Percentiles rank a stretch among this genome's conserved stretches.
phyloP scores from a whole-genome alignment of 768 basidiomycete species.

The Lactarius sp. region DNA sequence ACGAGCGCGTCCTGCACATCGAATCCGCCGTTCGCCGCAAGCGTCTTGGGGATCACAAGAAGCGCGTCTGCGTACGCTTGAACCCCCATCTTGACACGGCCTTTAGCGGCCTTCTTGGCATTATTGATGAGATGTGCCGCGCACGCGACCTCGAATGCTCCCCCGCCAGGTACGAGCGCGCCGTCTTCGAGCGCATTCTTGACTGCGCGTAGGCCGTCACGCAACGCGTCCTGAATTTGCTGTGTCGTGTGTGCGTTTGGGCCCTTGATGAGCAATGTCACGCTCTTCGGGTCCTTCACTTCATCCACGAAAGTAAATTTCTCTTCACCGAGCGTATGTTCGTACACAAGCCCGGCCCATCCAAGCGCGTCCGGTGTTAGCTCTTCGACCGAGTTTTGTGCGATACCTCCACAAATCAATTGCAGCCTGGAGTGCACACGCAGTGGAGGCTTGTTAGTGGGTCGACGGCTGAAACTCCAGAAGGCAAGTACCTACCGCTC shows the following conservation, averaged over 20 bases:
- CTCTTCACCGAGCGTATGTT: constrained; percentile 98
- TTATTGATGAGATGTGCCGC: constrained; percentile 74
- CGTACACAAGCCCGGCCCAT: constrained; percentile 98
- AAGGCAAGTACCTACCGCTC: constrained; percentile 59
- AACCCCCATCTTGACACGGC: constrained; percentile 94
- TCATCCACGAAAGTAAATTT: constrained; percentile 98
- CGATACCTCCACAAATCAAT: constrained; percentile 88
- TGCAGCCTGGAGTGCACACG: constrained; percentile 58
- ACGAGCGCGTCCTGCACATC: constrained; percentile 96
- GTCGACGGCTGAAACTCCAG: constrained; percentile 9
- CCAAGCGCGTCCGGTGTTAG: constrained; percentile 87
- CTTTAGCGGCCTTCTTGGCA: constrained; percentile 84
- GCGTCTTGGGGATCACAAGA: constrained; percentile 91
- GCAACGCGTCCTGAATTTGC: constrained; percentile 96
- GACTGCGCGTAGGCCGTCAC: constrained; percentile 92
- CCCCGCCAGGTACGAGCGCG: constrained; percentile 88
- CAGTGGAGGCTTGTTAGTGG: constrained; percentile 2
- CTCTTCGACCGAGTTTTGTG: constrained; percentile 98
- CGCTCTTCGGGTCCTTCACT: constrained; percentile 90
- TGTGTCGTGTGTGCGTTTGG: constrained; percentile 95
- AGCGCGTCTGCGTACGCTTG: constrained; percentile 96
- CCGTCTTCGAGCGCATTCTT: constrained; percentile 96
- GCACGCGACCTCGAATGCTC: constrained; percentile 94
- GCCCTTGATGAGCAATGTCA: constrained; percentile 95
- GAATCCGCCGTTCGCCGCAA: constrained; percentile 93